phyloP scores from a whole-genome alignment of 1,284 basidiomycete genomes.

The Erythrobasidium hasegawianum region DNA sequence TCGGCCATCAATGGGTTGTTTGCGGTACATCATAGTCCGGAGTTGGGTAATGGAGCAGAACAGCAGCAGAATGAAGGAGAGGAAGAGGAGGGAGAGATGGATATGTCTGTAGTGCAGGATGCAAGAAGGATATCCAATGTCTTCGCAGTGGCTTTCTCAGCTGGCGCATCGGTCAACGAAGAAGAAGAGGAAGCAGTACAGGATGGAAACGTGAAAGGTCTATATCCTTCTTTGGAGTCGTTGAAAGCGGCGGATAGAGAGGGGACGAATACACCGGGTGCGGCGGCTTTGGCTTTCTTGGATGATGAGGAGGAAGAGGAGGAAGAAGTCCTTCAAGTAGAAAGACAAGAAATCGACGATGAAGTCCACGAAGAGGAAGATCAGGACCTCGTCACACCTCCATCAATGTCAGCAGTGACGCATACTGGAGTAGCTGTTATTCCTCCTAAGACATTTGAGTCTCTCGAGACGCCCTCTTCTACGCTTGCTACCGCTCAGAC shows the following conservation, averaged over 20 bases:
- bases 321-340: not conserved
- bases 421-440: not conserved
- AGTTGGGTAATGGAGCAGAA: not conserved
- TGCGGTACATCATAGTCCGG: slow-evolving; percentile 10
- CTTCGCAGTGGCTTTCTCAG: slow-evolving; percentile 16
- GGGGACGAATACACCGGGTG: slow-evolving; percentile 20
- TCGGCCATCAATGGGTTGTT: slow-evolving; percentile 1
- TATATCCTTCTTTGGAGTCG: slow-evolving; percentile 24
- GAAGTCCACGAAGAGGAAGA: slow-evolving; percentile 18
- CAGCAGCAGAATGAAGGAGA: not conserved
- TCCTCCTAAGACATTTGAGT: not conserved
- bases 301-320: slow-evolving; percentile 30
- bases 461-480: not conserved
- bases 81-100: slow-evolving; percentile 24
- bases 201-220: not conserved
- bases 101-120: slow-evolving; percentile 30
- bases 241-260: slow-evolving; percentile 17
- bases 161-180: not conserved
- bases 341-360: too few species aligned
- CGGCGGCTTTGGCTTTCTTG: slow-evolving; percentile 21
- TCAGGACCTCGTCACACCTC: not conserved
- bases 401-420: too few species aligned
- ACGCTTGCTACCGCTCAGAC: too few species aligned
- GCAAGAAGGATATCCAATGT: slow-evolving; percentile 17
- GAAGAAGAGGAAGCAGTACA: not conserved